Percentiles rank a stretch among this genome's conserved stretches.
Conservation (phyloP, 169 alveolate species). For the Neospora caninum region DNA sequence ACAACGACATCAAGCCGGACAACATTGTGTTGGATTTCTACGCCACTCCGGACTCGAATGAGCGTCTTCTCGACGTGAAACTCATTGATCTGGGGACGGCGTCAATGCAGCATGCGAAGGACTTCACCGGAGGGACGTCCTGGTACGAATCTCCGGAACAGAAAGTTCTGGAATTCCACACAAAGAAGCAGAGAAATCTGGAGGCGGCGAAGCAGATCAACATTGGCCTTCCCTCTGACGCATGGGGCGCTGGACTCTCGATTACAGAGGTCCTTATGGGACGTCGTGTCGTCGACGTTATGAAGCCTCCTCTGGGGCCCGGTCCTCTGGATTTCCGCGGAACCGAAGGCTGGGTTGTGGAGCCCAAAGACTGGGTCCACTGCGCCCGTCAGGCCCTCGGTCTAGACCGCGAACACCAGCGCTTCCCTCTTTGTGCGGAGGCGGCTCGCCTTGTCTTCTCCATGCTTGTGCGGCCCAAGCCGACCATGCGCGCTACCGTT, state of each 20-base stretch:
- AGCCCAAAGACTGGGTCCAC: slow-evolving; percentile 59
- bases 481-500: slow-evolving; percentile 72
- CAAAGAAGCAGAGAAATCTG: slow-evolving; percentile 80
- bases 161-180: slow-evolving; percentile 83
- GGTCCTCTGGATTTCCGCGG: slow-evolving; percentile 86
- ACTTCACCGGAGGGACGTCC: slow-evolving; percentile 88
- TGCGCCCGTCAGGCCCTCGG: slow-evolving; percentile 65
- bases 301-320: slow-evolving; percentile 82
- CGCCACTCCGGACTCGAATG: slow-evolving; percentile 71
- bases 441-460: slow-evolving; percentile 78
- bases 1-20: slow-evolving; percentile 88
- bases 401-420: slow-evolving; percentile 53
- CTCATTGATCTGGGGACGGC: slow-evolving; percentile 89
- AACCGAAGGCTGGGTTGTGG: slow-evolving; percentile 63
- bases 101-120: slow-evolving; percentile 84
- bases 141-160: slow-evolving; percentile 91
- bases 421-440: slow-evolving; percentile 70
- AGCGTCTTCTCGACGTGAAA: slow-evolving; percentile 82
- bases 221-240: slow-evolving; percentile 82
- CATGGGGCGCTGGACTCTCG: slow-evolving; percentile 90
- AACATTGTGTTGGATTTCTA: slow-evolving; percentile 86
- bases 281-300: slow-evolving; percentile 81
- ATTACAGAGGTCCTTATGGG: slow-evolving; percentile 84
- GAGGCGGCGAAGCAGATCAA: slow-evolving; percentile 81
- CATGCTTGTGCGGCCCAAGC: slow-evolving; percentile 74